Evolutionary conservation across 345 rosid genomes (phyloP), one percentile per base, ranked within the genome.

Genomic region (Orychophragmus violaceus): DNA sequence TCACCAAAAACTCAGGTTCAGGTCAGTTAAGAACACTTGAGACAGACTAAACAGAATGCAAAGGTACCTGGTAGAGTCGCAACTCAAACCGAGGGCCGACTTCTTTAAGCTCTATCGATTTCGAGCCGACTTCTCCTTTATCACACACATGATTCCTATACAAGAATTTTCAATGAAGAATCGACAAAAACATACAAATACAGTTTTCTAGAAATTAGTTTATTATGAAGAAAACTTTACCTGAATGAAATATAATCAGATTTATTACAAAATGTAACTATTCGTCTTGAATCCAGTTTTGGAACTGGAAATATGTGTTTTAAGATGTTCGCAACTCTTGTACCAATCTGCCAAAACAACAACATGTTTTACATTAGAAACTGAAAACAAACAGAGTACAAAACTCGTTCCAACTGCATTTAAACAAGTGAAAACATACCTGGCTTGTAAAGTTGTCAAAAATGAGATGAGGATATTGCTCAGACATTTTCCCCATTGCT

Each of bases 221-320:
- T 24, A 4, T n/a, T 8, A 12, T 13, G 42, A 41, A 65, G 37
- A 57, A 16, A 28, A 41, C 64, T 78, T 9, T 74, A 93, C 98
- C 98, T 90, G 89, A 90, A 93, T 39, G 97, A 90, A 27, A 93
- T 59, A 54, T 85, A 84, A 80, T 90, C 96, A 17, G 88, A 79
- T 45, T 84, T 83, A 78, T 84, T 88, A 41, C 95, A 85, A 60
- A 90, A 88, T 33, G 96, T 88, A 69, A 93, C 77, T 14, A 90
- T 87, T 10, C 95, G 89, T 63, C 79, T 88, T 27, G 90, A 72
- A 56, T 90, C 95, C 21, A 65, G 80, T 83, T 90, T 93, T 35
- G 96, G 97, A 79, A 81, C 82, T 57, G 99, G 97, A 78, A 93
- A 93, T 30, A 93, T 74, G 78, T 94, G 90, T 78, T 88, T 94